A percentile compares a stretch with the other conserved stretches of the same genome.
These are phyloP conservation scores for Epichloe festucae DNA, from an alignment of 2,329 filamentous ascomycete genomes.

Conservation along the genomic window DNA sequence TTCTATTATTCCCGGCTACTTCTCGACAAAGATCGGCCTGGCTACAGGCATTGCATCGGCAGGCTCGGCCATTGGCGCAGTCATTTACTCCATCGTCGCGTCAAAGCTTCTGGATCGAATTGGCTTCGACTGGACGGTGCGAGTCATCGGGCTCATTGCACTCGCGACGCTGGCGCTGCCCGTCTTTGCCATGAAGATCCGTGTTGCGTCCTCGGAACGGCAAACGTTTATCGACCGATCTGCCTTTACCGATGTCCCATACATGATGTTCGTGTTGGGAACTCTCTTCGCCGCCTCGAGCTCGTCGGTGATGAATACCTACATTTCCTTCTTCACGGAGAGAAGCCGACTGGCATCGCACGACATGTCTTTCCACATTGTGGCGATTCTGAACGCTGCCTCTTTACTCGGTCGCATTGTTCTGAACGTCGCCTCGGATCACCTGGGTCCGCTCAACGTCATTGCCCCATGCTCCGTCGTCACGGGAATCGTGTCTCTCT, in stretches of 20 bases:
- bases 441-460: conserved; percentile 23
- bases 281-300: conserved; percentile 32
- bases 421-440: conserved; percentile 24
- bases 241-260: conserved; percentile 36
- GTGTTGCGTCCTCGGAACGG: conserved; percentile 25
- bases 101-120: conserved; percentile 31
- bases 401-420: conserved; percentile 31
- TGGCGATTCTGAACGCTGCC: conserved; percentile 31
- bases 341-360: conserved; percentile 24
- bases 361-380: conserved; percentile 26
- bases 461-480: conserved; percentile 16
- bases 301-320: conserved; percentile 36
- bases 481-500: conserved; percentile 20
- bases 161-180: conserved; percentile 24
- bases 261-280: conserved; percentile 20
- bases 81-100: conserved; percentile 22
- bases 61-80: conserved; percentile 11
- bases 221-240: conserved; percentile 35
- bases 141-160: conserved; percentile 31
- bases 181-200: conserved; percentile 21
- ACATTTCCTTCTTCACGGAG: conserved; percentile 26
- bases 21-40: conserved; percentile 12
- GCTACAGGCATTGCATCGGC: conserved; percentile 20
- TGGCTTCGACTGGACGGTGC: conserved; percentile 41
- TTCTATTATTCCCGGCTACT: conserved; percentile 28